These are phyloP conservation scores for Claviceps citrina DNA, from an alignment of 2,329 filamentous ascomycete species.

Conservation along the genomic window DNA sequence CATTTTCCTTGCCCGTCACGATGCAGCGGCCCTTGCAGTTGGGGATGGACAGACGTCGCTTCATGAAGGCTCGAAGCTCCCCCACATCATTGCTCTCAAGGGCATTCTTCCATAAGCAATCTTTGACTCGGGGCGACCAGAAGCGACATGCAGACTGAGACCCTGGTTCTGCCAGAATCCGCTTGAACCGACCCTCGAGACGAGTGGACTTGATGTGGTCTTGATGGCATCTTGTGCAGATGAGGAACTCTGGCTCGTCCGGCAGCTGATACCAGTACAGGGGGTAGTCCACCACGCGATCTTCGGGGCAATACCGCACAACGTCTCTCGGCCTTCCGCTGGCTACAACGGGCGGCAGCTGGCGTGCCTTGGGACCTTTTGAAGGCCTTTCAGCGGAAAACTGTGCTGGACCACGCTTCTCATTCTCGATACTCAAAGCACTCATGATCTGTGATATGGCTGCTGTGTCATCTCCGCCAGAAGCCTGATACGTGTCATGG, in stretches of 20 bases:
- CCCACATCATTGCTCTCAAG: slow-evolving; percentile 13
- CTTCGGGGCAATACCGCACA: slow-evolving; percentile 16
- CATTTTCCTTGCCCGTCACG: slow-evolving; percentile 10
- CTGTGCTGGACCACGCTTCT: background rate
- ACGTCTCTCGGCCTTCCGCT: slow-evolving; percentile 12
- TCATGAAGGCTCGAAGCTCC: slow-evolving; percentile 15
- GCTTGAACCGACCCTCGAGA: slow-evolving; percentile 17
- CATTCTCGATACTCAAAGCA: background rate
- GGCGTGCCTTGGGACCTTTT: background rate
- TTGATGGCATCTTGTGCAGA: slow-evolving; percentile 28
- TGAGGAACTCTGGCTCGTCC: slow-evolving; percentile 16
- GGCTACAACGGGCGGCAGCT: slow-evolving; percentile 8
- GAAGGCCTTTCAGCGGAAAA: background rate
- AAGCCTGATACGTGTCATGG: background rate
- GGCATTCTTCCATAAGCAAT: slow-evolving; percentile 20
- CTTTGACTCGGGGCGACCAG: slow-evolving; percentile 18
- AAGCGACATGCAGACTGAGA: slow-evolving; percentile 18
- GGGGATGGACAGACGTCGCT: slow-evolving; percentile 11
- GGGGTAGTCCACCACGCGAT: slow-evolving; percentile 14
- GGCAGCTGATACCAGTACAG: slow-evolving; percentile 18
- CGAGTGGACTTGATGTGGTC: slow-evolving; percentile 19
- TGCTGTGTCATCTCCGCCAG: background rate
- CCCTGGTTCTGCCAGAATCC: slow-evolving; percentile 12
- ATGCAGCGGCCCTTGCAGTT: slow-evolving; percentile 16
- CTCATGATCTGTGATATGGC: slow-evolving; percentile 1